Evolutionary conservation across 2,329 filamentous ascomycete genomes (phyloP).

Genomic region (Fusarium agapanthi): DNA sequence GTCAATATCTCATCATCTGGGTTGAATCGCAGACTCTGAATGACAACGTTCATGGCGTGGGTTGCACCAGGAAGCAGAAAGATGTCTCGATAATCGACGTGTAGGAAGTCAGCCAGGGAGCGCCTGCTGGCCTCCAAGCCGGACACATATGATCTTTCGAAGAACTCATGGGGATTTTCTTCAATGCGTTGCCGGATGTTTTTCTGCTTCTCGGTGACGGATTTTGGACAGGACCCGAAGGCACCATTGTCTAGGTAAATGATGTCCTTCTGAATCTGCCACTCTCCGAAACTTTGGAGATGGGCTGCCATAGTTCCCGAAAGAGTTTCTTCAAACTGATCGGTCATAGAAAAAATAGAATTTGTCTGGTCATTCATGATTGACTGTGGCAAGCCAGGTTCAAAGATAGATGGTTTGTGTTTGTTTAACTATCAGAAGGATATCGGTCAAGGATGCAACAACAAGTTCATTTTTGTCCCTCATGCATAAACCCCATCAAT

Average conservation of each 20-base stretch:
- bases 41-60: background rate
- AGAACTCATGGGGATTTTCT: background rate
- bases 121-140: background rate
- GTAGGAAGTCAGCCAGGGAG: background rate
- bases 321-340: rapidly evolving
- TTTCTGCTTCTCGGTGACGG: background rate
- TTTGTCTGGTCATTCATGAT: background rate
- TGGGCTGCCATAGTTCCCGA: background rate
- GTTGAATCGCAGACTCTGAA: background rate
- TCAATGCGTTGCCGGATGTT: background rate
- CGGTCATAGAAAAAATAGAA: background rate
- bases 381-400: background rate
- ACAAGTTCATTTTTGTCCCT: background rate
- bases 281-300: background rate
- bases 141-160: background rate
- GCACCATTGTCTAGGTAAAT: background rate
- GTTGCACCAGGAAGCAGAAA: background rate
- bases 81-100: background rate
- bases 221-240: background rate
- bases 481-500: background rate
- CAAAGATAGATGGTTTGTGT: background rate
- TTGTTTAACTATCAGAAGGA: background rate
- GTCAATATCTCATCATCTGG: background rate
- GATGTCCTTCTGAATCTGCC: background rate
- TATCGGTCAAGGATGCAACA: background rate